Percentiles rank a stretch among this genome's conserved stretches.
phyloP scores from a whole-genome alignment of 1,284 basidiomycete species.

The Heimioporus retisporus region DNA sequence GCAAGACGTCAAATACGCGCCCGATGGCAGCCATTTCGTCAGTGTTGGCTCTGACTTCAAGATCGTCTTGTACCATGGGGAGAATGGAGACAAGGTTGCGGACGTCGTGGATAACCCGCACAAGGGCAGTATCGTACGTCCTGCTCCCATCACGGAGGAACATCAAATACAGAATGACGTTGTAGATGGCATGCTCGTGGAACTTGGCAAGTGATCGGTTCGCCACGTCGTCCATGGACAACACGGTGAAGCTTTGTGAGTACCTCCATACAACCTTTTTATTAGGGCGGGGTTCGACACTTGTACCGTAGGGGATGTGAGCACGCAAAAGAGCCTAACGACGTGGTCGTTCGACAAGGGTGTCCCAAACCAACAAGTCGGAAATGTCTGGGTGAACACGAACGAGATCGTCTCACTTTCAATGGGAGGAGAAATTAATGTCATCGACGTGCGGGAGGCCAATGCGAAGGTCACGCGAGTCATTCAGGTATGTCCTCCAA shows the following conservation, averaged over 20 bases:
- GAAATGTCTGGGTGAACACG: conserved; percentile 83
- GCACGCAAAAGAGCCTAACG: conserved; percentile 71
- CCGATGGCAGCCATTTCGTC: conserved; percentile 86
- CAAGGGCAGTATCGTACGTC: conserved; percentile 81
- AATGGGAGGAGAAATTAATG: conserved; percentile 85
- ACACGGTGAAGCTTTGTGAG: conserved; percentile 89
- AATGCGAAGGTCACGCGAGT: conserved; percentile 69
- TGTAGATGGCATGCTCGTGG: conserved; percentile 84
- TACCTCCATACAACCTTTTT: conserved; percentile 5
- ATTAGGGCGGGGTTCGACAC: not conserved
- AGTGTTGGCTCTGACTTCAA: conserved; percentile 95
- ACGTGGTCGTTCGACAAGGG: conserved; percentile 81
- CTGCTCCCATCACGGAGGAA: not conserved
- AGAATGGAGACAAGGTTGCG: conserved; percentile 83
- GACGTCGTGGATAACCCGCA: conserved; percentile 76
- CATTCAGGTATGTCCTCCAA: conserved; percentile 60
- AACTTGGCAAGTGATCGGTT: conserved; percentile 79
- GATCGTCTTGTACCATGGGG: conserved; percentile 93
- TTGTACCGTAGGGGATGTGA: conserved; percentile 76
- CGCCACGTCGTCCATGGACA: conserved; percentile 90
- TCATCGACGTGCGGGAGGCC: conserved; percentile 81
- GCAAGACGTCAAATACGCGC: conserved; percentile 90
- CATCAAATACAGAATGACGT: not conserved
- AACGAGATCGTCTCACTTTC: conserved; percentile 87
- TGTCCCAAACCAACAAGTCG: conserved; percentile 87